These are phyloP conservation scores for Cyclotella atomus DNA, from an alignment of 108 stramenopile genomes.

Conservation along the genomic window DNA sequence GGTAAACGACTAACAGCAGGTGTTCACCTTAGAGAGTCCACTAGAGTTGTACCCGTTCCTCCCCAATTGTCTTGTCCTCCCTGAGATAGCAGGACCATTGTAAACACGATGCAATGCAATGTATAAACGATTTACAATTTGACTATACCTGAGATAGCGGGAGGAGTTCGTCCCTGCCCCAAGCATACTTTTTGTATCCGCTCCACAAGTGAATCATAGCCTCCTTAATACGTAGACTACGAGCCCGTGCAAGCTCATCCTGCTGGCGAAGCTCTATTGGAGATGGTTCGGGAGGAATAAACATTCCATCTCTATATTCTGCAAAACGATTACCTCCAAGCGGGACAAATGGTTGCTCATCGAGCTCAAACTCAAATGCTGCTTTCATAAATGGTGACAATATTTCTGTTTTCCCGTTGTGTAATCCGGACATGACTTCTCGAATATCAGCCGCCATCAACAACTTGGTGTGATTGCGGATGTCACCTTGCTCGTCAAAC, in stretches of 20 bases:
- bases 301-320: slow-evolving; percentile 48
- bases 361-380: not conserved
- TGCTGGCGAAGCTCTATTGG: slow-evolving; percentile 39
- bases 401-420: slow-evolving; percentile 20
- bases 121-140: slow-evolving; percentile 54
- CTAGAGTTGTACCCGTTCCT: slow-evolving; percentile 90
- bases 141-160: slow-evolving; percentile 68
- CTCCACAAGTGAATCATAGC: slow-evolving; percentile 85
- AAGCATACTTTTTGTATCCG: slow-evolving; percentile 76
- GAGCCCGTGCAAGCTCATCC: slow-evolving; percentile 64
- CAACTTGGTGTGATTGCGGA: slow-evolving; percentile 2
- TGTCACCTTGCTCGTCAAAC: slow-evolving; percentile 26
- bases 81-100: slow-evolving; percentile 55
- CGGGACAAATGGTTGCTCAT: slow-evolving; percentile 37
- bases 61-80: slow-evolving; percentile 73
- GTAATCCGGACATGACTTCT: slow-evolving; percentile 24
- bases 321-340: slow-evolving; percentile 31
- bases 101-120: slow-evolving; percentile 14
- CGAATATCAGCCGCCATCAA: not conserved
- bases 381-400: slow-evolving; percentile 6
- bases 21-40: slow-evolving; percentile 76
- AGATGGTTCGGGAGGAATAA: slow-evolving; percentile 28
- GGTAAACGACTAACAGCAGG: too few species aligned
- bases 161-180: slow-evolving; percentile 82
- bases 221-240: slow-evolving; percentile 62